Evolutionary conservation across 2,329 filamentous ascomycete species (phyloP).

Genomic region (Aspergillus glaucus): DNA sequence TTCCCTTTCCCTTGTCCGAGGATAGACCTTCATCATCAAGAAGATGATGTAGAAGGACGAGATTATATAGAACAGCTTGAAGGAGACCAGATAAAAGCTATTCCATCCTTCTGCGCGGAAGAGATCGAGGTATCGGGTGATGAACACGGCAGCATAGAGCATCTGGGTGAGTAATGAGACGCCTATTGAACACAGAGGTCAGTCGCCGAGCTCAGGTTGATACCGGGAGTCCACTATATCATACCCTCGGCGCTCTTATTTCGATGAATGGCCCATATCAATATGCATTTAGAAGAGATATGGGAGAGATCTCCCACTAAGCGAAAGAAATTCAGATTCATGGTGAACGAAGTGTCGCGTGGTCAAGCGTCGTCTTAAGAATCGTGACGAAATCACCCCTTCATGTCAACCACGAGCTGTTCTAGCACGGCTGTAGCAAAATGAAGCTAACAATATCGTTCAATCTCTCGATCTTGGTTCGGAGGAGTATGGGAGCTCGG

Average conservation of each 20-base stretch:
- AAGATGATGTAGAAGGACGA: constrained; percentile 81
- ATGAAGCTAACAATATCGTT: neutral
- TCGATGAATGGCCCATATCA: constrained; percentile 83
- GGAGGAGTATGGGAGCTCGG: neutral
- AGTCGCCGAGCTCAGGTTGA: constrained; percentile 1
- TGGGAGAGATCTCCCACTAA: constrained; percentile 80
- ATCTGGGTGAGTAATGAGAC: constrained; percentile 85
- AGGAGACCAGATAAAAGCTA: constrained; percentile 63
- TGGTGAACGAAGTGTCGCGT: constrained; percentile 6
- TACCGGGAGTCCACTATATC: constrained; percentile 2
- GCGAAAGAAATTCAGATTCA: constrained; percentile 53
- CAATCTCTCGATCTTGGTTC: neutral
- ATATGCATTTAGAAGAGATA: constrained; percentile 76
- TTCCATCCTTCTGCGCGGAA: constrained; percentile 44
- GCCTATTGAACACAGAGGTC: constrained; percentile 43
- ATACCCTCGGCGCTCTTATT: constrained; percentile 80
- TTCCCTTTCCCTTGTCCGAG: constrained; percentile 82
- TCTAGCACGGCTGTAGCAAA: neutral
- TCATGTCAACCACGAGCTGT: neutral
- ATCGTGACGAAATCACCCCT: neutral
- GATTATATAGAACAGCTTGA: constrained; percentile 84
- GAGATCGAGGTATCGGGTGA: constrained; percentile 79
- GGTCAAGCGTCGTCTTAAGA: neutral
- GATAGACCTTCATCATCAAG: constrained; percentile 79
- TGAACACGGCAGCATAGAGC: constrained; percentile 80